These are phyloP conservation scores for Leersia perrieri DNA, from an alignment of 176 grass and related monocot species.

Conservation along the genomic window DNA sequence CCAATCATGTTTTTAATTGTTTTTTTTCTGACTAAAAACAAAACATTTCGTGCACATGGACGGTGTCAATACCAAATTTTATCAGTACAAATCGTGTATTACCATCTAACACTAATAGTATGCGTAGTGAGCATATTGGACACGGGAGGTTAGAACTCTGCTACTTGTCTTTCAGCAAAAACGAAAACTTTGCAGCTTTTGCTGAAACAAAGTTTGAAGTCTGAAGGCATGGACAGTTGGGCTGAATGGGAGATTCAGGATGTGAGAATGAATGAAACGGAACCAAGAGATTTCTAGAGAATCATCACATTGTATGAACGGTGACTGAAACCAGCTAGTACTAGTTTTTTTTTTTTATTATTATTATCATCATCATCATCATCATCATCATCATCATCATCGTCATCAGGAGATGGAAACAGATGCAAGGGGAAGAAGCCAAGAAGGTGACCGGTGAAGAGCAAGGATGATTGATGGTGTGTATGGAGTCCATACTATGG, in stretches of 20 bases:
- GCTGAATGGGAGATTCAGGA: not conserved
- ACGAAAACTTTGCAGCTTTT: not conserved
- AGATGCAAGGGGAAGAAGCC: not conserved
- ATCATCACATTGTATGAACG: not conserved
- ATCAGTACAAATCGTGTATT: not conserved
- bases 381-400: too few species aligned
- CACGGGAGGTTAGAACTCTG: not conserved
- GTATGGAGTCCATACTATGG: not conserved
- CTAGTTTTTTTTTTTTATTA: too few species aligned
- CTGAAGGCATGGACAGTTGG: not conserved
- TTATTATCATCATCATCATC: too few species aligned
- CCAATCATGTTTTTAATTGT: not conserved
- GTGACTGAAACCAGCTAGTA: not conserved
- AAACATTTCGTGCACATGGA: not conserved
- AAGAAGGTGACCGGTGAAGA: not conserved
- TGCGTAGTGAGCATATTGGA: not conserved
- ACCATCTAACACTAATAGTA: not conserved
- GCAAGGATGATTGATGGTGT: too few species aligned
- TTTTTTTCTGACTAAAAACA: not conserved
- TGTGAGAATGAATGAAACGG: not conserved
- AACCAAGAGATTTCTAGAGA: not conserved
- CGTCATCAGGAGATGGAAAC: not conserved
- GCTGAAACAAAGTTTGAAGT: not conserved
- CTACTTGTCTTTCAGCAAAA: not conserved
- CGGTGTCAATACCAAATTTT: not conserved